Evolutionary conservation across 2,329 filamentous ascomycete genomes (phyloP), one percentile per base, ranked within the genome.

Genomic region (Colletotrichum costaricense): DNA sequence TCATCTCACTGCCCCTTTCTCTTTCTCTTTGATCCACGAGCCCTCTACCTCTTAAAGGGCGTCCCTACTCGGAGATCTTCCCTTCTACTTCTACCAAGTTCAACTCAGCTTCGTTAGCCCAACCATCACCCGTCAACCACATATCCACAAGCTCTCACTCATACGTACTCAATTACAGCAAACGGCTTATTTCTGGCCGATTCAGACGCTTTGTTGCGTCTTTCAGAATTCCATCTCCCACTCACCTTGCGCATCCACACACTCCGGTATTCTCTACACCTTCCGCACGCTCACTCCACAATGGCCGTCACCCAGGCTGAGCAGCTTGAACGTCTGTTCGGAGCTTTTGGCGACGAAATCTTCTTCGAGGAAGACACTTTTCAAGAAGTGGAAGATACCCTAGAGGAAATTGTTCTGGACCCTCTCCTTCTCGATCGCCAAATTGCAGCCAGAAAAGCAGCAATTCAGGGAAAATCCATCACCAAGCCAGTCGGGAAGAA

Each of bases 361-460:
- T 19, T 9, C 11, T 71, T 73, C 42, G 42, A 73, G 24, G 33
- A 73, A 24, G n/a, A 11, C 16, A 8, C 42, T 19, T 35, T 19
- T 8, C 54, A 63, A 58, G 49, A 42, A 19, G 14, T 24, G 14
- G 66, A 63, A 30, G 71, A 71, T 6, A 16, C 24, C 28, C 30
- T 33, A 7, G 56, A 71, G 46, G n/a, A 35, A 2, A 26, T 73
- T 7, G 38, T 52, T 3, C 49, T 73, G 3, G 71, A 73, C 19
- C 46, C 56, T 14, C 67, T 65, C 35, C 67, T 49, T 5, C 62
- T 73, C 19, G 71, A 73, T 26, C 67, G 67, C 3, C 60, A 62
- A 22, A 57, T 28, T 24, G 71, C 71, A 11, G 60, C 67, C 33
- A 16, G 33, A 3, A 70, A 71, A 38, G 71, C 67, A 24, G 46